Percentiles rank a stretch among this genome's conserved stretches.
phyloP scores from a whole-genome alignment of 805 yeast species.

The Cyberlindnera galapagoensis region DNA sequence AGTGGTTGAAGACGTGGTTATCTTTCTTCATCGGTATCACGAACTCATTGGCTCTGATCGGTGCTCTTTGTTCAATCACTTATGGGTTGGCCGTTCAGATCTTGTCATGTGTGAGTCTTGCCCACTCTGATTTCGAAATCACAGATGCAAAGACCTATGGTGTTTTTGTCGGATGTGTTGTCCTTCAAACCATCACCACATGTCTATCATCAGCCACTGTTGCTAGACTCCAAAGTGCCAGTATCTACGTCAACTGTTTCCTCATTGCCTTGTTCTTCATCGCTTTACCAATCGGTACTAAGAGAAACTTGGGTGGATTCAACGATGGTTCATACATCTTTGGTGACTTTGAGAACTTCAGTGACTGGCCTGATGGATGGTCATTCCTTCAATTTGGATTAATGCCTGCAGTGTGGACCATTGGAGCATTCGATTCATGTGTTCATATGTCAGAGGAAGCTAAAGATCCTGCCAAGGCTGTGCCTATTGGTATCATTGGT shows the following conservation, averaged over 20 bases:
- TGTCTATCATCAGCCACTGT: conserved; percentile 46
- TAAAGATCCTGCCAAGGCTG: conserved; percentile 51
- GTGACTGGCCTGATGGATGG: conserved; percentile 58
- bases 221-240: conserved; percentile 49
- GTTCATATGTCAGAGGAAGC: conserved; percentile 74
- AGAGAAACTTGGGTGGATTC: conserved; percentile 27
- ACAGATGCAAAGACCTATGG: conserved; percentile 49
- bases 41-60: conserved; percentile 57
- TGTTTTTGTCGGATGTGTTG: conserved; percentile 48
- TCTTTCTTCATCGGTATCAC: conserved; percentile 59
- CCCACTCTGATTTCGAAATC: conserved; percentile 38
- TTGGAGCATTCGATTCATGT: conserved; percentile 67
- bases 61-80: conserved; percentile 57
- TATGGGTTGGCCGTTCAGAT: conserved; percentile 57
- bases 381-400: conserved; percentile 42
- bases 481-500: conserved; percentile 59
- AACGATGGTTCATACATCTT: conserved; percentile 50
- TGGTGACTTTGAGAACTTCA: conserved; percentile 40
- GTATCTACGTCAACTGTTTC: conserved; percentile 44
- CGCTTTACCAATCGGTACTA: conserved; percentile 53
- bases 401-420: conserved; percentile 71
- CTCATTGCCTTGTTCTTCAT: conserved; percentile 45
- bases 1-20: conserved; percentile 36
- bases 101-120: conserved; percentile 42
- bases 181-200: conserved; percentile 42